Evolutionary conservation across 2,329 filamentous ascomycete genomes (phyloP).

Genomic region (Plenodomus tracheiphilus): DNA sequence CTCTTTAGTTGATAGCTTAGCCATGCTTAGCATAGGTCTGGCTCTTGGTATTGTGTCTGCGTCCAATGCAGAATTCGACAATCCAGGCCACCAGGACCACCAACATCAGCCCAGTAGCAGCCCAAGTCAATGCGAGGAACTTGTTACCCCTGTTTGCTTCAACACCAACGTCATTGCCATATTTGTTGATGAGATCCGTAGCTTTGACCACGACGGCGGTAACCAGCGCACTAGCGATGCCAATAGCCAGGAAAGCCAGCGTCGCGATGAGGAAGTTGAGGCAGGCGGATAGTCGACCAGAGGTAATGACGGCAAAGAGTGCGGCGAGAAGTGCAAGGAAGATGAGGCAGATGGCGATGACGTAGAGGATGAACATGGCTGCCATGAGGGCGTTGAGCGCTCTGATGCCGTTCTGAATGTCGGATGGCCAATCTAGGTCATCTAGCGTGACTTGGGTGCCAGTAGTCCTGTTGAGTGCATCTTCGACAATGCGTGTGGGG

Average conservation of each 20-base stretch:
- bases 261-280: constrained; percentile 55
- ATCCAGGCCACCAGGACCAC: constrained; percentile 36
- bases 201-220: constrained; percentile 64
- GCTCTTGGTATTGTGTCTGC: constrained; percentile 14
- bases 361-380: constrained; percentile 63
- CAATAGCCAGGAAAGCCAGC: constrained; percentile 62
- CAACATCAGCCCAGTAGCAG: constrained; percentile 54
- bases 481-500: constrained; percentile 54
- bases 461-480: constrained; percentile 49
- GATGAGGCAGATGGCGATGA: constrained; percentile 58
- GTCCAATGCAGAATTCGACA: constrained; percentile 34
- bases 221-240: constrained; percentile 74
- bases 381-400: constrained; percentile 55
- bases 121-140: constrained; percentile 65
- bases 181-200: constrained; percentile 56
- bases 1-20: constrained; percentile 1
- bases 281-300: constrained; percentile 52
- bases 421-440: constrained; percentile 60
- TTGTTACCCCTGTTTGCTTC: constrained; percentile 55
- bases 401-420: constrained; percentile 58
- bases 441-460: constrained; percentile 53
- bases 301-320: constrained; percentile 50
- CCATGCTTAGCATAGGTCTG: constrained; percentile 25
- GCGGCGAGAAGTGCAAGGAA: constrained; percentile 55
- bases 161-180: constrained; percentile 56